Percentiles rank a stretch among this genome's conserved stretches.
Conservation (phyloP, 2,329 filamentous ascomycete species). For the Colletotrichum spaethianum region DNA sequence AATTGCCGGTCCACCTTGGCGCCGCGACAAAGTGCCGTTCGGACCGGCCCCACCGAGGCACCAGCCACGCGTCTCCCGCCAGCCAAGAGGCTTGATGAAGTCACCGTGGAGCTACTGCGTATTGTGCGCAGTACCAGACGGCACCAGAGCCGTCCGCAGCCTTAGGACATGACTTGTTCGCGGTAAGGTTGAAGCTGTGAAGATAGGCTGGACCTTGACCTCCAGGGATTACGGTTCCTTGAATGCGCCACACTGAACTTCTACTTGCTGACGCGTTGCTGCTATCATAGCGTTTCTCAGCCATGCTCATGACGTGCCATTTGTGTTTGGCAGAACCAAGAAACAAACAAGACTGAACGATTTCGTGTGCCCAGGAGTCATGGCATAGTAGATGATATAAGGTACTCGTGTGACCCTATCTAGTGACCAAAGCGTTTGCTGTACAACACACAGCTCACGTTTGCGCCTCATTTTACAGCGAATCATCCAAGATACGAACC, state of each 20-base stretch:
- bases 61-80: slow-evolving; percentile 28
- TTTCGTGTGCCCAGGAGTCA: slow-evolving; percentile 31
- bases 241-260: slow-evolving; percentile 16
- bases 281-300: slow-evolving; percentile 18
- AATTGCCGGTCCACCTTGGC: slow-evolving; percentile 33
- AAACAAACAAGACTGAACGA: not conserved
- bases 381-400: not conserved
- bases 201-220: slow-evolving; percentile 12
- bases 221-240: not conserved
- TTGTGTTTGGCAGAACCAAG: not conserved
- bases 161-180: not conserved
- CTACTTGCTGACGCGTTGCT: slow-evolving; percentile 27
- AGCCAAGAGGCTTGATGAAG: slow-evolving; percentile 34
- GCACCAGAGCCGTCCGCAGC: slow-evolving; percentile 9
- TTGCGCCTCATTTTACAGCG: not conserved
- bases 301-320: slow-evolving; percentile 28
- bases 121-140: not conserved
- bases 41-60: slow-evolving; percentile 8
- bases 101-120: slow-evolving; percentile 28
- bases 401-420: not conserved
- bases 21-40: slow-evolving; percentile 16
- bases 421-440: not conserved
- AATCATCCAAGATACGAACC: not conserved
- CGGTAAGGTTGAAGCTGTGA: not conserved
- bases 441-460: not conserved